Conservation (phyloP, 106 monocot genomes). For the Gastrodia elata region DNA sequence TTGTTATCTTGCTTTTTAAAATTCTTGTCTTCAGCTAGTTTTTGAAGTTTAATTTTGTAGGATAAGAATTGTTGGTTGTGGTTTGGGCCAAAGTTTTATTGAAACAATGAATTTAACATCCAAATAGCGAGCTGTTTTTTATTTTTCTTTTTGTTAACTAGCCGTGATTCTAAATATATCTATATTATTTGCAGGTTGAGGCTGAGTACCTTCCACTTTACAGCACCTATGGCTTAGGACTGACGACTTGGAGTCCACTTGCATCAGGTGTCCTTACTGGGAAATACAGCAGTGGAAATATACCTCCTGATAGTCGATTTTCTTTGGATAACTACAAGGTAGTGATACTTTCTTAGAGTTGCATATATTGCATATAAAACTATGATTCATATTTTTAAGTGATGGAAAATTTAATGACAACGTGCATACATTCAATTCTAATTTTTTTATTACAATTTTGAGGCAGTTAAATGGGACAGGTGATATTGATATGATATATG, state of each 20-base stretch:
- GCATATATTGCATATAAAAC: background rate
- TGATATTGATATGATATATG: too few species aligned
- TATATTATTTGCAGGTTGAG: constrained; percentile 81
- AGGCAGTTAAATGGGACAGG: background rate
- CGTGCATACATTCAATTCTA: background rate
- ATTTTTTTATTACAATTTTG: background rate
- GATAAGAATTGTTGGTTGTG: too few species aligned
- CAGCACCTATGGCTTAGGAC: constrained; percentile 67
- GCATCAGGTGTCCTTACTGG: constrained; percentile 89
- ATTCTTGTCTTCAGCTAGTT: too few species aligned
- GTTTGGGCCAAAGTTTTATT: too few species aligned
- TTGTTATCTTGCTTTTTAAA: too few species aligned
- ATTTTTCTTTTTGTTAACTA: too few species aligned
- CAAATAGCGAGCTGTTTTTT: too few species aligned
- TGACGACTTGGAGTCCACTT: constrained; percentile 92
- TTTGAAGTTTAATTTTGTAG: too few species aligned
- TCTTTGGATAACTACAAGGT: constrained; percentile 88
- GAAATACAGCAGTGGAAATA: constrained; percentile 68
- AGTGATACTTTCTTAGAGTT: too few species aligned
- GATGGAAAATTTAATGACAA: background rate
- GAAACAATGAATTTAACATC: too few species aligned
- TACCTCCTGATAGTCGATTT: constrained; percentile 80
- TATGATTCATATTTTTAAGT: background rate
- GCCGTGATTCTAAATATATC: too few species aligned
- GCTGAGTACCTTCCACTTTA: constrained; percentile 74